Evolutionary conservation across 2,329 filamentous ascomycete genomes (phyloP).

Genomic region (Blastomyces emzantsi): DNA sequence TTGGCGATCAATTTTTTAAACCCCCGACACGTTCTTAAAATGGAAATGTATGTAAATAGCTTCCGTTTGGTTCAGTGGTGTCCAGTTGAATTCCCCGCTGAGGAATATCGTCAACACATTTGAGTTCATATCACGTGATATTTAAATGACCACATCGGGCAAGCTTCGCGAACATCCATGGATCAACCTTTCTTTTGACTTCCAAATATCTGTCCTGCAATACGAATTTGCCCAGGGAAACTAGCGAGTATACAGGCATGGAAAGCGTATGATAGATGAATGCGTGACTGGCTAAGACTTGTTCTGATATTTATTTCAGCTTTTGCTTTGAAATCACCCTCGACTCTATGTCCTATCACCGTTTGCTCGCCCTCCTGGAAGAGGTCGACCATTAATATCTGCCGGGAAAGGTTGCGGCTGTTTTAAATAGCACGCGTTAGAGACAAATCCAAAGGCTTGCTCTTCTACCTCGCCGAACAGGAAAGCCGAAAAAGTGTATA

Average conservation of each 20-base stretch:
- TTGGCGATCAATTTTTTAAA: neutral
- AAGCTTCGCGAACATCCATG: constrained; percentile 1
- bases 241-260: neutral
- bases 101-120: neutral
- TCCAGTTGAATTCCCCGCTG: neutral
- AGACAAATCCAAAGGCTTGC: no score
- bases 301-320: neutral
- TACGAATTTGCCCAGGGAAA: neutral
- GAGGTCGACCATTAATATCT: no score
- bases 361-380: no score
- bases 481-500: no score
- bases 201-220: neutral
- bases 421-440: no score
- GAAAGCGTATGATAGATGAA: neutral
- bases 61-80: neutral
- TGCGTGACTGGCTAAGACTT: neutral
- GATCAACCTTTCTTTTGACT: neutral
- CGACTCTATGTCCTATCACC: neutral
- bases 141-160: neutral
- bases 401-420: no score
- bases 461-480: no score
- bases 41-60: neutral
- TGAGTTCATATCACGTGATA: neutral
- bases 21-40: neutral
- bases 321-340: neutral